These are phyloP conservation scores for Stachybotrys echinatus DNA, from an alignment of 2,329 filamentous ascomycete genomes.

Conservation along the genomic window DNA sequence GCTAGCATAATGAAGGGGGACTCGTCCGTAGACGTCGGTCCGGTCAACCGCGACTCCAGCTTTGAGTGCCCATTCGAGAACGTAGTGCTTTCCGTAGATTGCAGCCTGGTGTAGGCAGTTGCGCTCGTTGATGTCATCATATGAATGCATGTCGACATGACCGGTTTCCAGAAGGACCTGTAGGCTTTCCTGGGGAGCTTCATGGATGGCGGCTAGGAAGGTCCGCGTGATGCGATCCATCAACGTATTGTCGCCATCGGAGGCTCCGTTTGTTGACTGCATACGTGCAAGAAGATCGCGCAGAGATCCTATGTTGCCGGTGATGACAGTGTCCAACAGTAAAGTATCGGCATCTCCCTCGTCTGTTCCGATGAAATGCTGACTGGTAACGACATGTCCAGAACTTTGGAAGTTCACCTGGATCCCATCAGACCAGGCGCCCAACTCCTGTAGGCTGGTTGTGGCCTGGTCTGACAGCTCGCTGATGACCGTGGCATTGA, in stretches of 20 bases:
- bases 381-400: conserved; percentile 61
- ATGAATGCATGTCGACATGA: conserved; percentile 83
- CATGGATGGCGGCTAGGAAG: conserved; percentile 84
- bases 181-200: conserved; percentile 73
- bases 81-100: conserved; percentile 80
- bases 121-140: conserved; percentile 95
- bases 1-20: conserved; percentile 92
- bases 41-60: conserved; percentile 71
- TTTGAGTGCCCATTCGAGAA: conserved; percentile 70
- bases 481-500: conserved; percentile 95
- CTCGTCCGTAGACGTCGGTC: conserved; percentile 88
- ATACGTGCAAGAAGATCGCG: conserved; percentile 77
- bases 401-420: conserved; percentile 73
- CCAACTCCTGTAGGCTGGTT: conserved; percentile 89
- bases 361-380: conserved; percentile 66
- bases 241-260: conserved; percentile 51
- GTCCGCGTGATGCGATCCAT: conserved; percentile 80
- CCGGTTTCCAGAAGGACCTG: conserved; percentile 72
- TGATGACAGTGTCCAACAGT: conserved; percentile 78
- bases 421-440: conserved; percentile 95
- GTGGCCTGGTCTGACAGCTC: conserved; percentile 95
- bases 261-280: conserved; percentile 46
- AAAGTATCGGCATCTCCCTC: conserved; percentile 88
- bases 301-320: conserved; percentile 71
- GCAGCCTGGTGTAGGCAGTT: conserved; percentile 97